Conservation (phyloP, 2,329 filamentous ascomycete genomes). For the Stemphylium lycopersici region DNA sequence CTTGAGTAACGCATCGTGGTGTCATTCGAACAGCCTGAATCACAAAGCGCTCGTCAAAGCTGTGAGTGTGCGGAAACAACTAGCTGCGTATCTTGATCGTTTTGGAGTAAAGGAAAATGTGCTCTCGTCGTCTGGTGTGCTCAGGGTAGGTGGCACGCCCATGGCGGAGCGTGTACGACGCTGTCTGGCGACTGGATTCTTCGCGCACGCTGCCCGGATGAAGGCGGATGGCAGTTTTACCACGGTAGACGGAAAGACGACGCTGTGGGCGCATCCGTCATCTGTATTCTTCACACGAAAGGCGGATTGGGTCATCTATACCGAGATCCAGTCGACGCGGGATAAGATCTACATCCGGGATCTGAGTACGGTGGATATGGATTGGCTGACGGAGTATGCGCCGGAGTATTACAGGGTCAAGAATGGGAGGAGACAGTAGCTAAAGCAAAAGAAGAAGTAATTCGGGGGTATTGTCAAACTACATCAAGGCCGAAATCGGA, state of each 20-base stretch:
- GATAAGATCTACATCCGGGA: conserved; percentile 90
- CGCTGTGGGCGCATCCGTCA: conserved; percentile 86
- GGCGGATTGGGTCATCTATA: conserved; percentile 95
- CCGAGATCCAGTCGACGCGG: conserved; percentile 88
- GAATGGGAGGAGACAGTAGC: conserved; percentile 19
- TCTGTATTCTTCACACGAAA: conserved; percentile 96
- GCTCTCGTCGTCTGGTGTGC: conserved; percentile 54
- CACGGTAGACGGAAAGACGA: conserved; percentile 79
- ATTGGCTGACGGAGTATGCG: conserved; percentile 90
- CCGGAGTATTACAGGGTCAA: conserved; percentile 63
- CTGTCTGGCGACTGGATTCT: conserved; percentile 89
- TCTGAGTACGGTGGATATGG: conserved; percentile 89
- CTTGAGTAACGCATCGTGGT: conserved; percentile 83
- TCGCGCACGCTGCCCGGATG: conserved; percentile 92
- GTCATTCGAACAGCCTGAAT: conserved; percentile 84
- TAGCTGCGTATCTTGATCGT: conserved; percentile 84
- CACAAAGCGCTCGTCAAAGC: conserved; percentile 83
- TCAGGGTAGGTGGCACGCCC: conserved; percentile 52
- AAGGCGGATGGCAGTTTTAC: conserved; percentile 88
- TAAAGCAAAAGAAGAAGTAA: not conserved
- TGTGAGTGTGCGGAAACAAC: conserved; percentile 83
- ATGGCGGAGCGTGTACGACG: conserved; percentile 77
- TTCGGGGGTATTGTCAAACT: conserved; percentile 4
- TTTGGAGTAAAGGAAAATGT: conserved; percentile 68
- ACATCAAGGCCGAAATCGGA: not conserved